These are phyloP conservation scores for Sinapis alba DNA, from an alignment of 441 rosid genomes.

Conservation along the genomic window DNA sequence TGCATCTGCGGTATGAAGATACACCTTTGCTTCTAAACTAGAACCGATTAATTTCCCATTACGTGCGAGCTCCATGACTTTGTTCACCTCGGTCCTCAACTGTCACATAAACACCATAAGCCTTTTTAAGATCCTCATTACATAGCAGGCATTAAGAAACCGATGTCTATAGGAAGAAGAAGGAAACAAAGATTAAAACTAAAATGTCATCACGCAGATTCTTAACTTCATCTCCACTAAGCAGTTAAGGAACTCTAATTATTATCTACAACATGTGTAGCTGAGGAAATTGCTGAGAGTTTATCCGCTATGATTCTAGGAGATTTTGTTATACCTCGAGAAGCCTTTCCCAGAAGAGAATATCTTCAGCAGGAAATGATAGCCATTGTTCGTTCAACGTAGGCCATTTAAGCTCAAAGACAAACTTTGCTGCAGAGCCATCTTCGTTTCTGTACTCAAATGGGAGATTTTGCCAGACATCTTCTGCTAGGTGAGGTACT, in stretches of 20 bases:
- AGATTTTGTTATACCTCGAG: constrained; percentile 63
- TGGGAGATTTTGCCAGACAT: constrained; percentile 96
- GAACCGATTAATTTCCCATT: constrained; percentile 85
- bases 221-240: neutral
- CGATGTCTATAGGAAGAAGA: neutral
- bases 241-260: constrained; percentile 8
- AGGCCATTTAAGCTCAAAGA: constrained; percentile 96
- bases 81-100: constrained; percentile 96
- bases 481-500: constrained; percentile 97
- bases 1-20: constrained; percentile 59
- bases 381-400: constrained; percentile 63
- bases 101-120: constrained; percentile 38
- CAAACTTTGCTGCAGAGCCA: constrained; percentile 70
- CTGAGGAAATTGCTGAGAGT: neutral
- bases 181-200: neutral
- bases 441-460: constrained; percentile 55
- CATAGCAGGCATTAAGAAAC: neutral
- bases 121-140: constrained; percentile 22
- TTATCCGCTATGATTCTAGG: neutral
- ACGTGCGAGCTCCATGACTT: constrained; percentile 90
- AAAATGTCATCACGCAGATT: neutral
- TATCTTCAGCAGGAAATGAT: constrained; percentile 66
- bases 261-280: neutral
- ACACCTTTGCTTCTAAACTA: constrained; percentile 93
- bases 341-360: constrained; percentile 77